A percentile compares a stretch with the other conserved stretches of the same genome.
These are phyloP conservation scores for Globisporangium abappressorium DNA, from an alignment of 352 stramenopile species.

Conservation along the genomic window DNA sequence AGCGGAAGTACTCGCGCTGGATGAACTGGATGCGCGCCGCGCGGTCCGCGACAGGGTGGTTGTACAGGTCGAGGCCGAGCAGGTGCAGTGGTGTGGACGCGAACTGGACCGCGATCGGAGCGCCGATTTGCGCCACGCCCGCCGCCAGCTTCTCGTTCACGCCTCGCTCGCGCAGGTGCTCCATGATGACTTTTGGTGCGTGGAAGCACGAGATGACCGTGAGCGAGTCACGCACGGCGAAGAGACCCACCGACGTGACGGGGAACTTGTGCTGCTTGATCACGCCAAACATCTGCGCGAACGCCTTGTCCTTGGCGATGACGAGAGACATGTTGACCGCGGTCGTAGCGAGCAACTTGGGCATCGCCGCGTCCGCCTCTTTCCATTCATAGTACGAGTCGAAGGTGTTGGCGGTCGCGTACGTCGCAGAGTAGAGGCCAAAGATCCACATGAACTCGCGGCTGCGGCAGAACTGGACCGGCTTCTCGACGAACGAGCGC, in stretches of 20 bases:
- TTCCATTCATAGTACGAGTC: constrained; percentile 81
- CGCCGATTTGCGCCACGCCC: constrained; percentile 77
- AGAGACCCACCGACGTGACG: constrained; percentile 74
- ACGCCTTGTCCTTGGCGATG: constrained; percentile 88
- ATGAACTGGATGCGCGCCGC: constrained; percentile 60
- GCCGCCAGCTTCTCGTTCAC: constrained; percentile 48
- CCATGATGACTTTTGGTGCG: constrained; percentile 64
- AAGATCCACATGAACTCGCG: constrained; percentile 88
- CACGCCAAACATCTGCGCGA: constrained; percentile 89
- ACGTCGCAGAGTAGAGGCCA: constrained; percentile 87
- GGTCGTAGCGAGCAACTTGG: constrained; percentile 86
- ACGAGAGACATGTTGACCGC: constrained; percentile 88
- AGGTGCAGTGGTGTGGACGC: constrained; percentile 90
- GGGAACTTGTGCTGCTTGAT: constrained; percentile 74
- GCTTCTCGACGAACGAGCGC: constrained; percentile 53
- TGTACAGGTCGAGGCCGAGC: constrained; percentile 88
- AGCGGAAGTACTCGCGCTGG: constrained; percentile 80
- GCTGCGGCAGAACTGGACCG: constrained; percentile 74
- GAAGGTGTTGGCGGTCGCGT: constrained; percentile 81
- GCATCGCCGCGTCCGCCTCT: constrained; percentile 70
- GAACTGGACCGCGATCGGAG: constrained; percentile 80
- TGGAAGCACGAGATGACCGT: constrained; percentile 89
- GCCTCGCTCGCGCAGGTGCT: constrained; percentile 46
- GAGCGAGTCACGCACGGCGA: constrained; percentile 81
- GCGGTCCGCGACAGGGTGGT: constrained; percentile 45